Percentiles rank a stretch among this genome's conserved stretches.
phyloP scores from a whole-genome alignment of 495 filamentous ascomycete species.

The Neurospora intermedia region DNA sequence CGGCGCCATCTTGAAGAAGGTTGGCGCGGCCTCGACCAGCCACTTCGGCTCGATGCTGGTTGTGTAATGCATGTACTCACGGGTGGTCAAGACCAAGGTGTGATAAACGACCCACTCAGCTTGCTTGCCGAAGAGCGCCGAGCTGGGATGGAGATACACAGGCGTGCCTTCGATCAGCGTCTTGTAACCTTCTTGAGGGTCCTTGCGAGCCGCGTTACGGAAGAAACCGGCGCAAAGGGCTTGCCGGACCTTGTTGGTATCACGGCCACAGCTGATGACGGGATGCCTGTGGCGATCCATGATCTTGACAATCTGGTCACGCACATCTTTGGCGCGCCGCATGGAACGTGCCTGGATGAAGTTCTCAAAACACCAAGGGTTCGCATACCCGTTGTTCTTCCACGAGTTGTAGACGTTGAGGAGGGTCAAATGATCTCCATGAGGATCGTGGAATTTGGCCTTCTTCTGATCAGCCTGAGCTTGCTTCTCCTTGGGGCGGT shows the following conservation, averaged over 20 bases:
- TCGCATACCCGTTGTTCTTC: slow-evolving; percentile 71
- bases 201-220: slow-evolving; percentile 88
- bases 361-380: slow-evolving; percentile 94
- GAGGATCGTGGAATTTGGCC: slow-evolving; percentile 89
- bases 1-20: slow-evolving; percentile 95
- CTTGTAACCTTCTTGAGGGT: slow-evolving; percentile 93
- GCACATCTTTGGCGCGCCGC: slow-evolving; percentile 80
- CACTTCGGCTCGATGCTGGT: slow-evolving; percentile 89
- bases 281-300: slow-evolving; percentile 79
- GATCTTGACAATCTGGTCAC: slow-evolving; percentile 83
- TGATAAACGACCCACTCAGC: slow-evolving; percentile 95
- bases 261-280: slow-evolving; percentile 71
- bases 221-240: slow-evolving; percentile 92
- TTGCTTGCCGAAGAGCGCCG: slow-evolving; percentile 88
- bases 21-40: slow-evolving; percentile 85
- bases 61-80: slow-evolving; percentile 95
- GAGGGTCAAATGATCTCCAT: slow-evolving; percentile 87
- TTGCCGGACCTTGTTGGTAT: slow-evolving; percentile 82
- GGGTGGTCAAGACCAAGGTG: slow-evolving; percentile 76
- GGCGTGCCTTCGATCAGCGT: slow-evolving; percentile 91
- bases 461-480: slow-evolving; percentile 95
- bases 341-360: slow-evolving; percentile 91
- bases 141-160: slow-evolving; percentile 85
- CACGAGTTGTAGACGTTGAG: slow-evolving; percentile 95
- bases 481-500: slow-evolving; percentile 94